Evolutionary conservation across 2,329 filamentous ascomycete genomes (phyloP).

Genomic region (Penicillium sp.): DNA sequence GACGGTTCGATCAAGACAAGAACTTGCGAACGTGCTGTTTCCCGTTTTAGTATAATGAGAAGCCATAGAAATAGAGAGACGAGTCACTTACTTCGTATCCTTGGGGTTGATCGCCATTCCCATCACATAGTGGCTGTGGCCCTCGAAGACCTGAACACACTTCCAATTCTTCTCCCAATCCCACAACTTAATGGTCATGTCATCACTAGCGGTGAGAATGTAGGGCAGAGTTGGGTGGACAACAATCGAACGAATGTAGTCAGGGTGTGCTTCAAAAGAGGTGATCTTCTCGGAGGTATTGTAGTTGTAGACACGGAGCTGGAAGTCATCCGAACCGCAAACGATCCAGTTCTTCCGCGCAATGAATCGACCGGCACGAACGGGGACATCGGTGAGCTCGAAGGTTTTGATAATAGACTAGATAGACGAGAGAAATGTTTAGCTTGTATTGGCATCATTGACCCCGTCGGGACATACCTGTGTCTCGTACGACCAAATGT

Average conservation of each 20-base stretch:
- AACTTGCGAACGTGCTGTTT: slow-evolving; percentile 71
- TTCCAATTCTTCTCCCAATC: slow-evolving; percentile 99
- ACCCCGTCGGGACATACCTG: slow-evolving; percentile 52
- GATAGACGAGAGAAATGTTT: slow-evolving; percentile 13
- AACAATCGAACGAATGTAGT: slow-evolving; percentile 95
- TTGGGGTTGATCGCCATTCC: slow-evolving; percentile 96
- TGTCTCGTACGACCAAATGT: slow-evolving; percentile 98
- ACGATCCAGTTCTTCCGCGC: slow-evolving; percentile 99
- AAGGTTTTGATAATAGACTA: slow-evolving; percentile 95
- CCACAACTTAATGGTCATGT: slow-evolving; percentile 98
- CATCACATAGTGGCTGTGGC: slow-evolving; percentile 97
- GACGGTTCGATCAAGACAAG: slow-evolving; percentile 92
- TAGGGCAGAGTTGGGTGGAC: slow-evolving; percentile 96
- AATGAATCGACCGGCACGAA: slow-evolving; percentile 93
- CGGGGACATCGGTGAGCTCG: slow-evolving; percentile 96
- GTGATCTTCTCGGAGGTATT: slow-evolving; percentile 99
- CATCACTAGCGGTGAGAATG: slow-evolving; percentile 92
- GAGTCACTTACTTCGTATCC: slow-evolving; percentile 65
- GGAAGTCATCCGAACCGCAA: slow-evolving; percentile 91
- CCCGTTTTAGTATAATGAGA: background rate
- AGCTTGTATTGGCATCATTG: slow-evolving; percentile 9
- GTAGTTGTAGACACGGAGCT: slow-evolving; percentile 92
- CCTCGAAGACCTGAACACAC: slow-evolving; percentile 94
- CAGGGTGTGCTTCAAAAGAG: slow-evolving; percentile 93
- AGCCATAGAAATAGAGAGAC: background rate